Evolutionary conservation across 441 rosid genomes (phyloP), one percentile per base, ranked within the genome.

Genomic region (Theobroma grandiflorum): DNA sequence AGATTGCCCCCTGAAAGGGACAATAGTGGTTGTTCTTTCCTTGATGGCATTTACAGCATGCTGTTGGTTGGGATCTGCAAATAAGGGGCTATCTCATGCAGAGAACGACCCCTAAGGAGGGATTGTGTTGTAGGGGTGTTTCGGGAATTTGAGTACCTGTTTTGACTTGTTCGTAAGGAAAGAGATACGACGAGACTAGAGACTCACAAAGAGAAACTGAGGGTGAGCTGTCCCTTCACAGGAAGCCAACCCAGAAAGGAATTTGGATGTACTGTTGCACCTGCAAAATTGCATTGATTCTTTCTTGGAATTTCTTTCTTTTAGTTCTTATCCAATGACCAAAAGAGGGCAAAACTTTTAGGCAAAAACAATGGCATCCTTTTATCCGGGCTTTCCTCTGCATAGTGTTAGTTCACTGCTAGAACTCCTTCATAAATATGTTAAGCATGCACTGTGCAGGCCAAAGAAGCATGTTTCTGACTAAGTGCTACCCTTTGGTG

Each of bases 221-320:
- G 71, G 45, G 47, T 66, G 71, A 38, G 26, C 71, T 67, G 72
- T 67, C 50, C 49, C 72, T 67, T 9, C 49, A 18, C 45, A 67
- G 52, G 72, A 67, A 67, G 72, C 71, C 40, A 38, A 3, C 71
- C 71, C 71, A 42, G 50, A 66, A 66, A 40, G 50, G 71, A 66
- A 66, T 66, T 66, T 66, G 1, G 45, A 15, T 66, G 71, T n/a
- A 66, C 71, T 16, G 16, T 12, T 63, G n/a, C 42, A 33, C 71
- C 71, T 66, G 47, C 71, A 33, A 58, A 58, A 5, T 26, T 12
- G 66, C 66, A 26, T 66, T 66, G 50, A 66, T 66, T 66, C 71
- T 8, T 42, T 66, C 31, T 42, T 16, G 6, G 6, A 50, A 4
- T 66, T 40, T 35, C n/a, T 65, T 16, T 40, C 10, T 37, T 14